Evolutionary conservation across 257 asterid genomes (phyloP).

Genomic region (Rubia yunnanensis): DNA sequence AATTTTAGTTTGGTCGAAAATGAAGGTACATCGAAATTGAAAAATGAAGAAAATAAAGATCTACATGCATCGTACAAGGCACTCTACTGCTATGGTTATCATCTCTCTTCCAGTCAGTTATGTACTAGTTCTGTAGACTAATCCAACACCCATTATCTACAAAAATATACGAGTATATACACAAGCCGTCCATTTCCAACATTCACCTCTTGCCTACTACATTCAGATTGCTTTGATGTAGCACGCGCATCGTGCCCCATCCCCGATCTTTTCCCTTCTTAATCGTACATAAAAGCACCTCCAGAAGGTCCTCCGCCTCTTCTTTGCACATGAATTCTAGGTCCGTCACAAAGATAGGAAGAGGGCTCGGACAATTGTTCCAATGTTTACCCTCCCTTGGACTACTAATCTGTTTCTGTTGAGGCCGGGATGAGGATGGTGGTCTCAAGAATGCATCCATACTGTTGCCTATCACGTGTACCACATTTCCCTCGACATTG

Average conservation of each 20-base stretch:
- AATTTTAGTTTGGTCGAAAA: too few species aligned
- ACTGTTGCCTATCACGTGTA: conserved; percentile 82
- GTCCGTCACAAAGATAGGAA: conserved; percentile 60
- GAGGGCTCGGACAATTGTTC: conserved; percentile 36
- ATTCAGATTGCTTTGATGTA: conserved; percentile 62
- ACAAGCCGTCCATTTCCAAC: not conserved
- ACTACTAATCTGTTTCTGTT: conserved; percentile 34
- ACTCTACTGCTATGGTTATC: too few species aligned
- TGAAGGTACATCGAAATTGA: too few species aligned
- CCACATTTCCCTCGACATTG: conserved; percentile 52
- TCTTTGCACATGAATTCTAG: conserved; percentile 37
- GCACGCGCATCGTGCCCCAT: conserved; percentile 39
- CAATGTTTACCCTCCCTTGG: conserved; percentile 39
- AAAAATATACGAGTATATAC: not conserved
- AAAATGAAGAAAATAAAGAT: too few species aligned
- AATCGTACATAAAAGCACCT: conserved; percentile 43
- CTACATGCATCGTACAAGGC: too few species aligned
- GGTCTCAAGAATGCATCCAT: conserved; percentile 42
- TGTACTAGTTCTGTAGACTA: not conserved
- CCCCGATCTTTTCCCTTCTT: conserved; percentile 61
- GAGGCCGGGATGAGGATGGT: conserved; percentile 18
- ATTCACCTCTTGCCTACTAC: conserved; percentile 1
- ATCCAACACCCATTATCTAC: not conserved
- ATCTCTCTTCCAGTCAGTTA: too few species aligned
- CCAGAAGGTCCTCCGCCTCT: conserved; percentile 58